Conservation (phyloP, 2,329 filamentous ascomycete genomes). For the Botrytis fragariae region DNA sequence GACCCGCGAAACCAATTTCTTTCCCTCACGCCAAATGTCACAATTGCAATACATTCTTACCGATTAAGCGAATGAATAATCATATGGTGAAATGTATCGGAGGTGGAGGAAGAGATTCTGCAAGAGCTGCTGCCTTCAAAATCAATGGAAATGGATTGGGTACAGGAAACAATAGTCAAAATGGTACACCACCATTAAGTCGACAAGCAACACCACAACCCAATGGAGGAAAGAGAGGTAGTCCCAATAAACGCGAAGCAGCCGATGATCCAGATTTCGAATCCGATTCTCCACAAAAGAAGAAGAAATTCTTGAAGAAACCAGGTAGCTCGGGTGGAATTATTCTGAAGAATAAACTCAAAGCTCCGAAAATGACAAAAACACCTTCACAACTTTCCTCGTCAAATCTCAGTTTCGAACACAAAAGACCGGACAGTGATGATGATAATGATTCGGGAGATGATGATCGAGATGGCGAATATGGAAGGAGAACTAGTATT, state of each 20-base stretch:
- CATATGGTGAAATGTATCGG: conserved; percentile 68
- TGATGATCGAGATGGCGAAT: conserved; percentile 35
- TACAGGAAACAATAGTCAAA: conserved; percentile 43
- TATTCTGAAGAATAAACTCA: conserved; percentile 30
- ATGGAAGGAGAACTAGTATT: conserved; percentile 27
- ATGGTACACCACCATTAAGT: conserved; percentile 59
- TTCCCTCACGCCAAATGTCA: conserved; percentile 66
- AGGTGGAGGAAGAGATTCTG: conserved; percentile 62
- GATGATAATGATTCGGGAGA: conserved; percentile 32
- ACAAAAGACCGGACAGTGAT: conserved; percentile 28
- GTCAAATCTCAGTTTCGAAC: conserved; percentile 33
- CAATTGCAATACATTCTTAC: conserved; percentile 65
- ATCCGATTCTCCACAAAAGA: conserved; percentile 35
- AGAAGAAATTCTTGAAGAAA: conserved; percentile 36
- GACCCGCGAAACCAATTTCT: conserved; percentile 59
- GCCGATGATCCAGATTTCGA: conserved; percentile 37
- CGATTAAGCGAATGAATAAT: conserved; percentile 63
- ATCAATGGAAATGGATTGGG: conserved; percentile 52
- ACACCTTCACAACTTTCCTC: conserved; percentile 26
- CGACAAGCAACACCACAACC: conserved; percentile 58
- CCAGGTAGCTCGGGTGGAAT: conserved; percentile 2
- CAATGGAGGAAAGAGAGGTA: conserved; percentile 29
- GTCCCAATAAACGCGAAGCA: conserved; percentile 37
- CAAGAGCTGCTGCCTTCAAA: conserved; percentile 60
- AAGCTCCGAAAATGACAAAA: conserved; percentile 32